A percentile compares a stretch with the other conserved stretches of the same genome.
phyloP scores from a whole-genome alignment of 805 yeast species.

The Scheffersomyces coipomensis region DNA sequence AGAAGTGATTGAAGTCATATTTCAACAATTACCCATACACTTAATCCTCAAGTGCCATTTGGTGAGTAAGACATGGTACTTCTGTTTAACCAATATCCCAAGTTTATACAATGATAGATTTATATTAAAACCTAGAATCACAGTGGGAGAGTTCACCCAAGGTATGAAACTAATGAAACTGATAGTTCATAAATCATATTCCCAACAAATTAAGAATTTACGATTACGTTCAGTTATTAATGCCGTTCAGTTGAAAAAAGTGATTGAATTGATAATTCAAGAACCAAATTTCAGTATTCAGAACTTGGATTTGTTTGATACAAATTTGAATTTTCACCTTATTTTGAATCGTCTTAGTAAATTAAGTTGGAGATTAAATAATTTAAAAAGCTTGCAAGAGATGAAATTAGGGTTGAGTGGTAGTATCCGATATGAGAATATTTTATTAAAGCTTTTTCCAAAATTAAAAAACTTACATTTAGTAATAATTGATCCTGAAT shows the following conservation, averaged over 20 bases:
- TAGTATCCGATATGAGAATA: conserved; percentile 13
- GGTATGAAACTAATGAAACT: conserved; percentile 28
- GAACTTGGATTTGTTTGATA: conserved; percentile 28
- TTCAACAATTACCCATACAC: conserved; percentile 18
- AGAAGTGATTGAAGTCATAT: conserved; percentile 29
- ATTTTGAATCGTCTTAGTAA: conserved; percentile 22
- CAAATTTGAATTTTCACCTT: conserved; percentile 21
- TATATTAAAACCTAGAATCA: conserved; percentile 22
- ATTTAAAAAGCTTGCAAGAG: conserved; percentile 15
- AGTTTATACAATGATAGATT: conserved; percentile 19
- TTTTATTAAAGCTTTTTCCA: conserved; percentile 22
- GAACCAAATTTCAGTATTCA: conserved; percentile 19
- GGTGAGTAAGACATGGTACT: conserved; percentile 35
- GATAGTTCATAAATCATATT: conserved; percentile 14
- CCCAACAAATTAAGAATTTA: conserved; percentile 17
- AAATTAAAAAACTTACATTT: conserved; percentile 21
- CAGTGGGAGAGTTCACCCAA: conserved; percentile 23
- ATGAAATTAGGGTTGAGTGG: conserved; percentile 29
- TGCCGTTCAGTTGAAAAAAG: conserved; percentile 20
- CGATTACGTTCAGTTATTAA: conserved; percentile 20
- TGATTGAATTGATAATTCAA: conserved; percentile 23
- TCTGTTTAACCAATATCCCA: conserved; percentile 22
- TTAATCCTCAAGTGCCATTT: conserved; percentile 25
- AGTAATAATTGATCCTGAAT: conserved; percentile 15
- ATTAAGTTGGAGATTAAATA: conserved; percentile 22